Evolutionary conservation across 1,284 basidiomycete genomes (phyloP), one percentile per base, ranked within the genome.

Genomic region (Mycosarcoma mackinlayi): DNA sequence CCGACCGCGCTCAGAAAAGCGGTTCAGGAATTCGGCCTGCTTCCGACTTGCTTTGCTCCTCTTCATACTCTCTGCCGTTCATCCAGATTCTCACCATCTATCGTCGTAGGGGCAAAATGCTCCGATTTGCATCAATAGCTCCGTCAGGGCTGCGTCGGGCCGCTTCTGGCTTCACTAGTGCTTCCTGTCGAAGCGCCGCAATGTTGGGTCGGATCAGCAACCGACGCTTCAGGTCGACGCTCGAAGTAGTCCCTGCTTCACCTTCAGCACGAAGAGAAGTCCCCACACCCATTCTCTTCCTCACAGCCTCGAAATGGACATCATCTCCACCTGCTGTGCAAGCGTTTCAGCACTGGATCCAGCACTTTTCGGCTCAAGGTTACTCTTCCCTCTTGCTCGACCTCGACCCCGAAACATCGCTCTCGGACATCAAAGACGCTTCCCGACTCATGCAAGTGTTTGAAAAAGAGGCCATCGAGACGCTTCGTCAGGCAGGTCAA

Each of bases 261-360:
- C 14, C 58, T 2, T 46, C 51, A 4, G 69, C 69, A 21, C 1
- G 35, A 9, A 54, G 78, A 28, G 75, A 80, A 51, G 78, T 78
- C 25, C 78, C 78, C 18, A 80, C 77, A 40, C 78, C 78, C 11
- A 54, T 80, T 11, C 54, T 80, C 48, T 76, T 80, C 30, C 59
- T 80, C 48, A 68, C 77, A 6, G 66, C 77, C 23, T 70, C 75
- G 1, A 54, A 55, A 34, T 78, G 77, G 77, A 68, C 75, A 7
- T 59, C 56, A 1, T 59, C 50, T 1, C 18, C 51, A 4, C 45
- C 62, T 4, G 72, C 72, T 3, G 18, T 42, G 3, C 42, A 61
- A 55, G 63, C 58, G 1, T 74, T 66, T 18, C 24, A 55, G 9
- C 21, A 41, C 30, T 53, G 44, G 54, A 53, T 78, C 25, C 9